Base-by-base conservation (phyloP, 805 yeast genomes). In the Teunomyces stri region DNA sequence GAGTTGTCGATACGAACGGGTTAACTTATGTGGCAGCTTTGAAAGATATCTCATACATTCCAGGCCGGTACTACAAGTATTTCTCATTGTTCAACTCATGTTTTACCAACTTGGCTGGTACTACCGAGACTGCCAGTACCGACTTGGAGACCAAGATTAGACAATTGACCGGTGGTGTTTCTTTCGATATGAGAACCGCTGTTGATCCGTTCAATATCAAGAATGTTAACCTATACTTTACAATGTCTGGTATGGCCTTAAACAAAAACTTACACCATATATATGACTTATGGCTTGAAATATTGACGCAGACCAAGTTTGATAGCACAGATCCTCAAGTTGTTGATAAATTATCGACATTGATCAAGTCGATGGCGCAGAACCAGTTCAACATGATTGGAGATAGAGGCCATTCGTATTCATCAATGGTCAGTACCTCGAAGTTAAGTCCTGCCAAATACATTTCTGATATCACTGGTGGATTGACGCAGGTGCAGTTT, bases 361-460 rank as follows among this genome's bases (percentile, higher is more conserved):
- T 94, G 58, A 80, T 94, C 36, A 86, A 86, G 58, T 79, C 85
- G 35, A 64, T 85, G 57, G 85, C 87, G 0, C 83, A 90, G 29
- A 91, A 89, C 56, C 87, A 88, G 58, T 71, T 89, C 48, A 84
- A 91, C 57, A 73, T 79, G 5, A 81, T 94, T 44, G 91, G 96
- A 7, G 94, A 91, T 48, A 74, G 86, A 47, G 99, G 99, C 0
- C 97, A 94, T 61, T 70, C 84, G 1, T 91, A 79, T 66, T 96
- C 98, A 2, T 77, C 82, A 54, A 73, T 82, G 4, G 79, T 72
- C 56, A 84, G 96, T 2, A 72, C 80, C 20, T 77, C 96, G 0
- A 75, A 79, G 25, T 65, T 89, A 3, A 81, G 89, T 1, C 69
- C 78, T 1, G 74, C 82, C 15, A 81, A 80, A 45, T 74, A 81